phyloP scores from a whole-genome alignment of 2,329 filamentous ascomycete genomes.

The Ilyonectria mors-panacis region DNA sequence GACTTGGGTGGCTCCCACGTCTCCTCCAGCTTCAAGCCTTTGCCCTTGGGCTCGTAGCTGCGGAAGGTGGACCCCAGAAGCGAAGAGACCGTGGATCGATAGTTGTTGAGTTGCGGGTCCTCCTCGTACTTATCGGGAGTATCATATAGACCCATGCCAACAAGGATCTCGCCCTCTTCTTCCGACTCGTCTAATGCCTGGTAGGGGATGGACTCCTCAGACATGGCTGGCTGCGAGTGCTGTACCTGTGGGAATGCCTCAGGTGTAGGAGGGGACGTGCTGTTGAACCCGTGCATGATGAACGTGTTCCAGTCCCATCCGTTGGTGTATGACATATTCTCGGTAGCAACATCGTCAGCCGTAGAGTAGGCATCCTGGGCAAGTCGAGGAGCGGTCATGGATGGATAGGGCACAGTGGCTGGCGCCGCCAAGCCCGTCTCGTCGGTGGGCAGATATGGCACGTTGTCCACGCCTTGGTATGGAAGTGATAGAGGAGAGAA shows the following conservation, averaged over 20 bases:
- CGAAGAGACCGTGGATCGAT: conserved; percentile 68
- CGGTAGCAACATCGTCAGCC: conserved; percentile 34
- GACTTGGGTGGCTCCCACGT: conserved; percentile 80
- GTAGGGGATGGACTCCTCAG: conserved; percentile 66
- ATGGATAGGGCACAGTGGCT: conserved; percentile 47
- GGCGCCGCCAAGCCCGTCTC: conserved; percentile 55
- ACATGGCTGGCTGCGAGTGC: conserved; percentile 61
- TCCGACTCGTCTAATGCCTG: conserved; percentile 66
- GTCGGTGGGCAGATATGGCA: conserved; percentile 58
- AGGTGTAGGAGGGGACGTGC: conserved; percentile 71
- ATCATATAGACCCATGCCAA: conserved; percentile 89
- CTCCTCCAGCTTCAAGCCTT: conserved; percentile 86
- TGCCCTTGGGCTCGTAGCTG: conserved; percentile 68
- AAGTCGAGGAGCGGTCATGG: conserved; percentile 36
- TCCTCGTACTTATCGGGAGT: conserved; percentile 71
- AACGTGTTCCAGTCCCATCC: conserved; percentile 63
- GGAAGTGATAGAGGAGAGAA: conserved; percentile 70
- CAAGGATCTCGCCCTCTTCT: conserved; percentile 79
- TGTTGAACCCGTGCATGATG: conserved; percentile 60
- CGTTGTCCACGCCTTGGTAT: conserved; percentile 57
- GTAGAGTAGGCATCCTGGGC: conserved; percentile 52
- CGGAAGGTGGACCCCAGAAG: conserved; percentile 67
- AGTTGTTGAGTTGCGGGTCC: conserved; percentile 67
- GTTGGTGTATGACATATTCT: conserved; percentile 31
- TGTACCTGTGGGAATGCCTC: conserved; percentile 70